Evolutionary conservation across 768 basidiomycete genomes (phyloP).

Genomic region (Leccinum incarnatum): DNA sequence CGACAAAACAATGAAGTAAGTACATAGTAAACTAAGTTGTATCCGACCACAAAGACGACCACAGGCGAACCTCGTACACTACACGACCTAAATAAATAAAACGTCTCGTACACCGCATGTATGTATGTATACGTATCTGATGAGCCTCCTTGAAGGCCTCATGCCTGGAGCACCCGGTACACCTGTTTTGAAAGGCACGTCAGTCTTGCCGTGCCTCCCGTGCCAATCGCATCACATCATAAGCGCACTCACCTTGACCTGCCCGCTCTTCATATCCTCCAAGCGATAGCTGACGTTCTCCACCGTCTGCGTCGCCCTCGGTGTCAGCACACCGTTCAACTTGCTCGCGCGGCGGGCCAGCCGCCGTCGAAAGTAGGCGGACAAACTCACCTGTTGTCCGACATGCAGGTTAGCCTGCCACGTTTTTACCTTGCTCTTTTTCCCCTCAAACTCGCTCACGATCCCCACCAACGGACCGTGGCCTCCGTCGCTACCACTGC

Average conservation of each 20-base stretch:
- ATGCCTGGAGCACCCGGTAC: constrained; percentile 40
- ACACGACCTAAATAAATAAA: background rate
- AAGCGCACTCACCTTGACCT: constrained; percentile 56
- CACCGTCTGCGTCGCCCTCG: constrained; percentile 48
- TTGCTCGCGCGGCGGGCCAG: constrained; percentile 28
- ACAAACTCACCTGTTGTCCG: constrained; percentile 66
- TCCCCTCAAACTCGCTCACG: constrained; percentile 77
- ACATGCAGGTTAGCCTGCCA: constrained; percentile 88
- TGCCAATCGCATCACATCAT: background rate
- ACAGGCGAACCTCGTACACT: background rate
- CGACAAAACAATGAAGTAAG: too few species aligned
- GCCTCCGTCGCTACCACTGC: constrained; percentile 31
- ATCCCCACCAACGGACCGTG: constrained; percentile 62
- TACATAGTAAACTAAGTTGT: background rate
- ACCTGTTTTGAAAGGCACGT: constrained; percentile 28
- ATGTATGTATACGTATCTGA: background rate
- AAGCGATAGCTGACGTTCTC: constrained; percentile 83
- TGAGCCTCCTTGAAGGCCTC: constrained; percentile 5
- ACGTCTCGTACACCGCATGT: background rate
- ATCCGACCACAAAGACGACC: background rate
- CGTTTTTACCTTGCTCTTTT: constrained; percentile 83
- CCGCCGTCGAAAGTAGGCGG: constrained; percentile 18
- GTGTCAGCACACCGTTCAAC: constrained; percentile 33
- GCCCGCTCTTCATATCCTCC: constrained; percentile 86
- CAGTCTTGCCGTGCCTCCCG: constrained; percentile 1